Evolutionary conservation across 331 rosid species (phyloP).

Genomic region (Acacia pycnantha): DNA sequence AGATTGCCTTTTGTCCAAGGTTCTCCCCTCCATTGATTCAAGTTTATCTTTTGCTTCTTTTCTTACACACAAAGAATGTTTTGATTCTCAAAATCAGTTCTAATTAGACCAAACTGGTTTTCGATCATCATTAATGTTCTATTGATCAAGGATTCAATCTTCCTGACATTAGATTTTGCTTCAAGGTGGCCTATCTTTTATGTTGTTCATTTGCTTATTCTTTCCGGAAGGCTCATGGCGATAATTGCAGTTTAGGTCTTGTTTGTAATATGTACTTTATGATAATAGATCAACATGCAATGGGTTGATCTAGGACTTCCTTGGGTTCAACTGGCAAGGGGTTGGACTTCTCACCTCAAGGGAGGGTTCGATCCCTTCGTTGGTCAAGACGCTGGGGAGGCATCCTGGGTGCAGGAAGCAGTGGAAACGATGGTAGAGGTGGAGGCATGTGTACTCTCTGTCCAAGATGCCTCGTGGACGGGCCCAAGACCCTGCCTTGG

Average conservation of each 20-base stretch:
- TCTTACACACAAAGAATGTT: background rate
- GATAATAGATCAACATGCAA: background rate
- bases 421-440: too few species aligned
- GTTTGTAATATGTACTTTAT: background rate
- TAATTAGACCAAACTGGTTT: background rate
- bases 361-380: too few species aligned
- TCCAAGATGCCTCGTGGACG: too few species aligned
- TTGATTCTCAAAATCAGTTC: background rate
- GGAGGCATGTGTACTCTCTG: too few species aligned
- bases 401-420: too few species aligned
- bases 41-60: background rate
- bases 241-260: background rate
- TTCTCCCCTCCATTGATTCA: slow-evolving; percentile 29
- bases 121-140: background rate
- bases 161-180: background rate
- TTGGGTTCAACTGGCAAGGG: too few species aligned
- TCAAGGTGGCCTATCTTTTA: background rate
- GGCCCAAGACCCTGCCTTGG: too few species aligned
- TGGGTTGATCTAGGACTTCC: too few species aligned
- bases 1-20: slow-evolving; percentile 84
- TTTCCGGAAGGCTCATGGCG: background rate
- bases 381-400: too few species aligned
- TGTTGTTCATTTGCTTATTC: background rate
- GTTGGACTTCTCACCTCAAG: too few species aligned
- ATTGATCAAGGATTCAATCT: background rate